Percentiles rank a stretch among this genome's conserved stretches.
Evolutionary conservation across 78 protist species (phyloP).

Genomic region (Isochrysis galbana): DNA sequence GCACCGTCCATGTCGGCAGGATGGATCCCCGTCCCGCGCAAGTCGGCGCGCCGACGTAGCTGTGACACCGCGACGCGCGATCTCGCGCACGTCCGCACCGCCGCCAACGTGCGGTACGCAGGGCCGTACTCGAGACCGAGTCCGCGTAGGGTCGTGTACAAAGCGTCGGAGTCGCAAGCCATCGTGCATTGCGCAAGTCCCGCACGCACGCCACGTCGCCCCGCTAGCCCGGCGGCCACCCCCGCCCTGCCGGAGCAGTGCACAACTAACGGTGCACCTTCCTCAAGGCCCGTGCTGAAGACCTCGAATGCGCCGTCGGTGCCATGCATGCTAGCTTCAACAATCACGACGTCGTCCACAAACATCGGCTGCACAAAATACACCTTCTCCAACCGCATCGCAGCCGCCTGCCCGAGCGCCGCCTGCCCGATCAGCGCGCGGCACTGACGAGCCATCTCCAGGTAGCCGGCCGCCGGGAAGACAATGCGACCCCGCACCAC

Average conservation of each 20-base stretch:
- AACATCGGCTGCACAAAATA: neutral
- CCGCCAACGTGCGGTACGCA: neutral
- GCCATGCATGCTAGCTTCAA: neutral
- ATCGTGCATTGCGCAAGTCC: neutral
- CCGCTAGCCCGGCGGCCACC: neutral
- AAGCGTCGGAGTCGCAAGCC: neutral
- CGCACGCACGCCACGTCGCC: neutral
- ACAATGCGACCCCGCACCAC: neutral
- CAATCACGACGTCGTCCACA: neutral
- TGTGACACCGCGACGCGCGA: neutral
- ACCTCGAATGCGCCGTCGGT: neutral
- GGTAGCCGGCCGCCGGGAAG: conserved; percentile 9
- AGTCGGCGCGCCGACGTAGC: neutral
- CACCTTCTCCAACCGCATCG: neutral
- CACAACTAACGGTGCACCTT: too few species aligned
- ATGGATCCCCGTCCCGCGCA: neutral
- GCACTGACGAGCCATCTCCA: neutral
- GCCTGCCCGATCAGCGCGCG: too few species aligned
- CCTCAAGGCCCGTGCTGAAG: neutral
- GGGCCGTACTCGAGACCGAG: neutral
- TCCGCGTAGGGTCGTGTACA: neutral
- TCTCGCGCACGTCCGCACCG: neutral
- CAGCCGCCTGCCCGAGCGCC: neutral
- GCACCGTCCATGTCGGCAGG: neutral
- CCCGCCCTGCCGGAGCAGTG: neutral